These are phyloP conservation scores for Amesomyces nigricolor DNA, from an alignment of 2,329 filamentous ascomycete genomes.

Conservation along the genomic window DNA sequence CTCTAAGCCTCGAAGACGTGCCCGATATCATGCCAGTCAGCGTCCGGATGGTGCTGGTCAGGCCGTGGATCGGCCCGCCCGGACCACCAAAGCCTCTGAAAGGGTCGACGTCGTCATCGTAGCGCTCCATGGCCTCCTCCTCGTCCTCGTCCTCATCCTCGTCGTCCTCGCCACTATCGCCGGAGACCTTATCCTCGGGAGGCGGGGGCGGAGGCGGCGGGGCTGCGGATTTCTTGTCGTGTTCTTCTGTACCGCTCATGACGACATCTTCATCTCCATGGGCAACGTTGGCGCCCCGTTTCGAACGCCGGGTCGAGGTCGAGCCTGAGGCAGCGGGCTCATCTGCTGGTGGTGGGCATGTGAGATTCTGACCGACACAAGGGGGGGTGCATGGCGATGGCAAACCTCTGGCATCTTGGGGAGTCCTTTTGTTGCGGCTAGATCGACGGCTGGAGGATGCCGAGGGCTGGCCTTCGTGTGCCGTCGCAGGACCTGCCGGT, in stretches of 20 bases:
- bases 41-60: slow-evolving; percentile 78
- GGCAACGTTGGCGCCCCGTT: slow-evolving; percentile 49
- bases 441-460: slow-evolving; percentile 67
- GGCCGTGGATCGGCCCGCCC: slow-evolving; percentile 54
- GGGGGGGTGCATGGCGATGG: neutral
- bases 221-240: slow-evolving; percentile 37
- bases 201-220: slow-evolving; percentile 42
- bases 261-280: slow-evolving; percentile 60
- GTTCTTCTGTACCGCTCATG: slow-evolving; percentile 65
- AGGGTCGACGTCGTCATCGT: slow-evolving; percentile 52
- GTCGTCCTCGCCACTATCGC: slow-evolving; percentile 36
- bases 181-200: slow-evolving; percentile 36
- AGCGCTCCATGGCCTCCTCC: slow-evolving; percentile 42
- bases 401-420: slow-evolving; percentile 42
- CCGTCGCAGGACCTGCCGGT: slow-evolving; percentile 55
- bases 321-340: slow-evolving; percentile 33
- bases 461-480: slow-evolving; percentile 53
- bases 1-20: slow-evolving; percentile 70
- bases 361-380: slow-evolving; percentile 15
- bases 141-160: slow-evolving; percentile 52
- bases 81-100: slow-evolving; percentile 64
- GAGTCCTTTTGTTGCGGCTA: slow-evolving; percentile 62
- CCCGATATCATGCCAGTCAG: slow-evolving; percentile 90
- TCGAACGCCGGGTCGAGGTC: slow-evolving; percentile 41
- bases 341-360: slow-evolving; percentile 29